phyloP scores from a whole-genome alignment of 2,329 filamentous ascomycete genomes.

The Teratosphaeria gauchensis region DNA sequence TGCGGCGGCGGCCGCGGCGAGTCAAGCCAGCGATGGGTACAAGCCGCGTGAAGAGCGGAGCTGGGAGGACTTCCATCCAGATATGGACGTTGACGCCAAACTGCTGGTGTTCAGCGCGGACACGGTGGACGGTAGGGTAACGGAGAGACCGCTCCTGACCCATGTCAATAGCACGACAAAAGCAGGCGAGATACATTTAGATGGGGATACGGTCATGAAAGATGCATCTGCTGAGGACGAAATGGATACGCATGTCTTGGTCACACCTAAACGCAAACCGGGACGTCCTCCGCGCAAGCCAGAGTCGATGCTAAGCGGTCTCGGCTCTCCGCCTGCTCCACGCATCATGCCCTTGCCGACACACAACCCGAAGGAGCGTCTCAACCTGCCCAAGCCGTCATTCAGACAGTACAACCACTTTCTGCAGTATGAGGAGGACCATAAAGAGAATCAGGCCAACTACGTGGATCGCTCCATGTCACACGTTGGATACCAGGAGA shows the following conservation, averaged over 20 bases:
- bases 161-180: slow-evolving; percentile 9
- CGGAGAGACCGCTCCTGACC: slow-evolving; percentile 33
- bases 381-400: slow-evolving; percentile 67
- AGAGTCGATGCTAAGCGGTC: slow-evolving; percentile 50
- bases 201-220: slow-evolving; percentile 12
- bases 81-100: slow-evolving; percentile 76
- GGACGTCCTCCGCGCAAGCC: slow-evolving; percentile 56
- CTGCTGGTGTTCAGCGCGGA: slow-evolving; percentile 73
- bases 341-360: slow-evolving; percentile 68
- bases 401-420: slow-evolving; percentile 74
- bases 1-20: slow-evolving; percentile 78
- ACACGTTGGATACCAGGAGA: slow-evolving; percentile 91
- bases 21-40: slow-evolving; percentile 88
- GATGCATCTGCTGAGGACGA: slow-evolving; percentile 12
- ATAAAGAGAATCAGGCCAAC: slow-evolving; percentile 64
- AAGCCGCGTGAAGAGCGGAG: slow-evolving; percentile 93
- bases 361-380: slow-evolving; percentile 68
- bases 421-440: slow-evolving; percentile 71
- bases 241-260: not conserved
- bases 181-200: slow-evolving; percentile 9
- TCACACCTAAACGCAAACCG: slow-evolving; percentile 44
- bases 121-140: slow-evolving; percentile 65
- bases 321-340: slow-evolving; percentile 50
- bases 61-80: slow-evolving; percentile 96
- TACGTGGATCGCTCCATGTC: slow-evolving; percentile 97